Conservation (phyloP, 2,329 filamentous ascomycete species). For the Fusarium nodosum region DNA sequence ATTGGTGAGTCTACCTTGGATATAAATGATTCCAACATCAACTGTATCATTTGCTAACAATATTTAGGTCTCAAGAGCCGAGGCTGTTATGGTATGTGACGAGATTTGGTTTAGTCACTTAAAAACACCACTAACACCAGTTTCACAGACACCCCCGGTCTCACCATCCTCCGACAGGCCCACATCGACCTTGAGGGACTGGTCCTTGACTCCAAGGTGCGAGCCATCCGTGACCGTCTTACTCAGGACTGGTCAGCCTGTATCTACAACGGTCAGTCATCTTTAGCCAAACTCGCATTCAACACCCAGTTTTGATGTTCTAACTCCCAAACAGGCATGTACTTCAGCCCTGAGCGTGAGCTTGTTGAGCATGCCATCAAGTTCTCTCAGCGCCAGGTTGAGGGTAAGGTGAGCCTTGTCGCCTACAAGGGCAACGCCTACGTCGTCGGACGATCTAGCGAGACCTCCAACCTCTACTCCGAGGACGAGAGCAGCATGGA, state of each 20-base stretch:
- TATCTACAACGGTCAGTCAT: slow-evolving; percentile 28
- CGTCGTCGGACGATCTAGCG: slow-evolving; percentile 61
- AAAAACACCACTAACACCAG: neutral
- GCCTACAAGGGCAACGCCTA: slow-evolving; percentile 65
- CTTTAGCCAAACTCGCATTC: neutral
- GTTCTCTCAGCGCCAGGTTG: slow-evolving; percentile 67
- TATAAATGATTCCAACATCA: neutral
- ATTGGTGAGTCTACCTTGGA: slow-evolving; percentile 8
- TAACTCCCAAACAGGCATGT: slow-evolving; percentile 51
- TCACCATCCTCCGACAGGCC: slow-evolving; percentile 46
- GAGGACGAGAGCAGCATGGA: slow-evolving; percentile 64
- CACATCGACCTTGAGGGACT: slow-evolving; percentile 66
- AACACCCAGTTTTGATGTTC: neutral
- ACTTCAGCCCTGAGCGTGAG: slow-evolving; percentile 66
- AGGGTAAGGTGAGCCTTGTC: slow-evolving; percentile 49
- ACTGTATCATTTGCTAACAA: neutral
- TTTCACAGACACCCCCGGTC: slow-evolving; percentile 16
- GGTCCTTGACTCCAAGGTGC: slow-evolving; percentile 67
- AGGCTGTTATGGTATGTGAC: slow-evolving; percentile 30
- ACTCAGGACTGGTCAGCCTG: slow-evolving; percentile 63
- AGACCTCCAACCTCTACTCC: slow-evolving; percentile 65
- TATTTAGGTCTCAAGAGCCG: slow-evolving; percentile 33
- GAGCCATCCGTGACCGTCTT: slow-evolving; percentile 66
- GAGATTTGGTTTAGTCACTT: neutral
- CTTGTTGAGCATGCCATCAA: slow-evolving; percentile 73